Base-by-base conservation (phyloP, 345 rosid genomes). In the Turnera subulata region DNA sequence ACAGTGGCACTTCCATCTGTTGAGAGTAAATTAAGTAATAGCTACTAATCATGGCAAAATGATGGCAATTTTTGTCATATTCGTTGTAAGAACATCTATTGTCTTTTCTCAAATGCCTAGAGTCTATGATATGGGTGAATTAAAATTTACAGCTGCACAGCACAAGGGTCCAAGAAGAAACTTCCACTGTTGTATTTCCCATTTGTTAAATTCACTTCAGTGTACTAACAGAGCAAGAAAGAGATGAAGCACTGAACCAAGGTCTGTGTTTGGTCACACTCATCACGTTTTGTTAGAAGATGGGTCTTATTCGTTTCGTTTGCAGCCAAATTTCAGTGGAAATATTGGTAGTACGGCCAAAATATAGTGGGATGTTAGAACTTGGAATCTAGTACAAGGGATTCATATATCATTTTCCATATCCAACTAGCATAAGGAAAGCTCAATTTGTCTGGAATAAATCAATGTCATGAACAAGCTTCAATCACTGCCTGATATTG, bases 21-120 rank as follows among this genome's bases (percentile, higher is more conserved):
- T 38, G 45, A 13, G 16, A n/a, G 16, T 9, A 56, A 19, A 13
- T 4, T 62, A 66, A 32, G 62, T 15, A 66, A 73, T 11, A 80
- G 73, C 67, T 46, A 53, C 79, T 67, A 75, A 80, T 80, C 76
- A 75, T 80, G 62, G 22, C 52, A 66, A 38, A 63, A 80, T 77
- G 71, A 81, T 78, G 65, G 64, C 65, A 35, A 43, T 11, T 68
- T 29, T 72, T 73, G 83, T 78, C 81, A 33, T 53, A 42, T 50
- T 55, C 19, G 40, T 6, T 55, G 74, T 58, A 58, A 32, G 40
- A 60, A 38, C 65, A 55, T 57, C 37, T 5, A 19, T 55, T 48
- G 59, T 61, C 56, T 68, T 40, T 21, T 37, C 24, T 14, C 37
- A 20, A 17, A 29, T n/a, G 43, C 53, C 44, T 63, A 37, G 25